phyloP scores from a whole-genome alignment of 257 asterid species.

The Penstemon barbatus region DNA sequence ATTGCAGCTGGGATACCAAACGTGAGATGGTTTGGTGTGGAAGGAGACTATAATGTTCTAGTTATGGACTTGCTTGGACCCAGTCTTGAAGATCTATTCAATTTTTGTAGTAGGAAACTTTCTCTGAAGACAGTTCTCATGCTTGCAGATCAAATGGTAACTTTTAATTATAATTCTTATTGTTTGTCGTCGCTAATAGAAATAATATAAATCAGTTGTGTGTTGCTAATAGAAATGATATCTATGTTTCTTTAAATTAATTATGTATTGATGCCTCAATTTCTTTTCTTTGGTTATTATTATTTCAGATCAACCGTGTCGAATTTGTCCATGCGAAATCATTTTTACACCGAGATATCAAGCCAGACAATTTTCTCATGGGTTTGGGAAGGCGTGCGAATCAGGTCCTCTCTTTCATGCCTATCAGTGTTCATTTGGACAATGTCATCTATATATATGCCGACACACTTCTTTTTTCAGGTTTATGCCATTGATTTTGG shows the following conservation, averaged over 20 bases:
- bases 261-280: not conserved
- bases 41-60: constrained; percentile 71
- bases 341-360: constrained; percentile 69
- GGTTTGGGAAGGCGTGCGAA: constrained; percentile 73
- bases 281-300: not conserved
- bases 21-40: constrained; percentile 67
- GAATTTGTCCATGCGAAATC: constrained; percentile 63
- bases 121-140: constrained; percentile 74
- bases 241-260: no score
- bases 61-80: constrained; percentile 80
- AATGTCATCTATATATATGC: not conserved
- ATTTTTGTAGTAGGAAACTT: constrained; percentile 65
- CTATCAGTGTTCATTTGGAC: not conserved
- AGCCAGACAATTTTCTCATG: constrained; percentile 80
- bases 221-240: no score
- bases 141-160: constrained; percentile 83
- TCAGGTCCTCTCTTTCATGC: constrained; percentile 44
- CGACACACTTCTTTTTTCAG: constrained; percentile 24
- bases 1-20: constrained; percentile 63
- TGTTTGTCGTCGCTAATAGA: not conserved
- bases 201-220: no score
- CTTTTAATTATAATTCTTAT: not conserved
- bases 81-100: constrained; percentile 73
- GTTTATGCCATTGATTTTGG: constrained; percentile 76
- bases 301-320: constrained; percentile 54